Evolutionary conservation across 768 basidiomycete genomes (phyloP).

Genomic region (Boletus reticulatus): DNA sequence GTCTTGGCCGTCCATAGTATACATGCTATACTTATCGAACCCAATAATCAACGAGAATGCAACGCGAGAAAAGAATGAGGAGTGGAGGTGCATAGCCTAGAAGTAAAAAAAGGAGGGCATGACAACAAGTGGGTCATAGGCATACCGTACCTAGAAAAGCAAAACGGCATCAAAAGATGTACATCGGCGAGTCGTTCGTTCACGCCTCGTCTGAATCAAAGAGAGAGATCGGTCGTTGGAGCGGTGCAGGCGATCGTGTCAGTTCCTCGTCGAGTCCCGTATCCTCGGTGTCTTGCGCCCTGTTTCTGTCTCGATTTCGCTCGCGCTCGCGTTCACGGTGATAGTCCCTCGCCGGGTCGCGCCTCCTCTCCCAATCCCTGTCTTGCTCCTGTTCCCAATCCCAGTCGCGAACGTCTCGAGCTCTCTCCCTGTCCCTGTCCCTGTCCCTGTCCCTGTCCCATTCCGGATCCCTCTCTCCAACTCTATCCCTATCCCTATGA

Average conservation of each 20-base stretch:
- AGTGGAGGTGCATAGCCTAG: not conserved
- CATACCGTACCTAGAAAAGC: too few species aligned
- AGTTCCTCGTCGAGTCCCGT: slow-evolving; percentile 6
- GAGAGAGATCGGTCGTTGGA: slow-evolving; percentile 30
- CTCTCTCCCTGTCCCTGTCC: not conserved
- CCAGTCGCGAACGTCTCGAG: not conserved
- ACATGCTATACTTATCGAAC: not conserved
- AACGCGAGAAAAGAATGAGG: too few species aligned
- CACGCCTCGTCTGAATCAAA: slow-evolving; percentile 27
- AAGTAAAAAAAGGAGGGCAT: not conserved
- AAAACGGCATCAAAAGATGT: too few species aligned
- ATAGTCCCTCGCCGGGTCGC: not conserved
- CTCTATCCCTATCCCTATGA: slow-evolving; percentile 1
- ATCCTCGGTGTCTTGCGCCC: slow-evolving; percentile 5
- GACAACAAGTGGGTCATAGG: too few species aligned
- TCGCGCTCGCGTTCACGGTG: not conserved
- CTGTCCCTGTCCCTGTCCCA: not conserved
- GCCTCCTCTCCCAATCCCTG: not conserved
- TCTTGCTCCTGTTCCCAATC: not conserved
- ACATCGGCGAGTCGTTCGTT: not conserved
- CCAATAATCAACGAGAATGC: not conserved
- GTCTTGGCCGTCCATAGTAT: slow-evolving; percentile 2
- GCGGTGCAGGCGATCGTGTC: slow-evolving; percentile 27
- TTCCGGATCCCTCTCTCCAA: not conserved
- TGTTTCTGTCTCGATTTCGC: not conserved